A percentile compares a stretch with the other conserved stretches of the same genome.
Evolutionary conservation across 306 rosid species (phyloP).

Genomic region (Myrica gale): DNA sequence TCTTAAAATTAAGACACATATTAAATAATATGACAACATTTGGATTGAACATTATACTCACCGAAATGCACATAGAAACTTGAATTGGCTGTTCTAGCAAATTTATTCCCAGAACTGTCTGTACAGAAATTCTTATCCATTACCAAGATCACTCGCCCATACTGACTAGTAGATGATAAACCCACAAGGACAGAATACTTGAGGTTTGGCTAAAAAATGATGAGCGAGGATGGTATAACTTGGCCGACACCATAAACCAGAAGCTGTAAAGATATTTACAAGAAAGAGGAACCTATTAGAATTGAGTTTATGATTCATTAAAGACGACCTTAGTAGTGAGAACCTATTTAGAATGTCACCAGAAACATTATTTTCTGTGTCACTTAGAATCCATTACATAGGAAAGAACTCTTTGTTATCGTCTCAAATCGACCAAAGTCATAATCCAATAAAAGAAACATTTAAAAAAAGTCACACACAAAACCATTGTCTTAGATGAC

Average conservation of each 20-base stretch:
- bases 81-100: conserved; percentile 66
- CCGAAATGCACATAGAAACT: conserved; percentile 65
- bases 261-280: conserved; percentile 48
- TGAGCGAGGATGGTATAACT: conserved; percentile 78
- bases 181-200: conserved; percentile 61
- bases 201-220: conserved; percentile 57
- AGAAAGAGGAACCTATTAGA: conserved; percentile 25
- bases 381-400: neutral
- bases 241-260: conserved; percentile 87
- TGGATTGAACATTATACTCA: conserved; percentile 40
- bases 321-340: neutral
- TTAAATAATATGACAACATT: neutral
- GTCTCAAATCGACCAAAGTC: conserved; percentile 5
- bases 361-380: neutral
- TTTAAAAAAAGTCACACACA: neutral
- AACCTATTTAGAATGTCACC: too few species aligned
- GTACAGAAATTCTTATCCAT: conserved; percentile 83
- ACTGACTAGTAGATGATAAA: conserved; percentile 52
- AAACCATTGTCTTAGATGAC: neutral
- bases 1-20: neutral
- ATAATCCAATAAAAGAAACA: neutral
- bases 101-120: conserved; percentile 78
- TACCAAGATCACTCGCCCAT: conserved; percentile 66
- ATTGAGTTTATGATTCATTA: conserved; percentile 7
- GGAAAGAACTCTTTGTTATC: neutral